Percentiles rank a stretch among this genome's conserved stretches.
phyloP scores from a whole-genome alignment of 2,329 filamentous ascomycete species.

The Verticillium nubilum region DNA sequence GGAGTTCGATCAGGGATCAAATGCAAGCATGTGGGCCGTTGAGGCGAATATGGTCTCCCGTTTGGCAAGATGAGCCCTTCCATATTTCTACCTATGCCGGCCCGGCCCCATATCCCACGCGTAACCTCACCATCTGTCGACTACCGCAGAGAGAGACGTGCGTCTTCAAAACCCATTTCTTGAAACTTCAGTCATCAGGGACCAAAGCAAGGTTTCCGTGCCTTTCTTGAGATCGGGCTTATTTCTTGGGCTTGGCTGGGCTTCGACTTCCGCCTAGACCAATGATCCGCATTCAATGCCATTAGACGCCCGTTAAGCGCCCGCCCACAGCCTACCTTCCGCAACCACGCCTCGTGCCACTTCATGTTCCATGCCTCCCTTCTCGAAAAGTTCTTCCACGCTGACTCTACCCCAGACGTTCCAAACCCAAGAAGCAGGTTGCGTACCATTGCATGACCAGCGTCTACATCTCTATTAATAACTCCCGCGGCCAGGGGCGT shows the following conservation, averaged over 20 bases:
- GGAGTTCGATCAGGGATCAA: no score
- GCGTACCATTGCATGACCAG: background rate
- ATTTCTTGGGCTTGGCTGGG: background rate
- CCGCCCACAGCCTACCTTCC: background rate
- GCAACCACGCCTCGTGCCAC: conserved; percentile 1
- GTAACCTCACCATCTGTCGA: no score
- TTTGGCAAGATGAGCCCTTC: no score
- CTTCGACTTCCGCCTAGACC: background rate
- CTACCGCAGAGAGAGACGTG: no score
- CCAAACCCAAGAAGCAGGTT: background rate
- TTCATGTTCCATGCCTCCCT: background rate
- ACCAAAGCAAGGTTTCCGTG: no score
- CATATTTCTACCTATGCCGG: no score
- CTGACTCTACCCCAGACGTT: background rate
- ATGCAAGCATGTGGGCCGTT: no score
- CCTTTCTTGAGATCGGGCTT: background rate
- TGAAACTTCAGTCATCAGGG: background rate
- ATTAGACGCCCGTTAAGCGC: conserved; percentile 13
- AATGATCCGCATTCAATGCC: background rate
- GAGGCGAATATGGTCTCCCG: no score
- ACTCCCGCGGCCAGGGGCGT: conserved; percentile 7
- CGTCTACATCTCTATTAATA: conserved; percentile 9
- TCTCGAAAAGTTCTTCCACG: conserved; percentile 6
- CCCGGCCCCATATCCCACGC: no score
- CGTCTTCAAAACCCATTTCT: background rate